A percentile compares a stretch with the other conserved stretches of the same genome.
Evolutionary conservation across 2,329 filamentous ascomycete genomes (phyloP).

Genomic region (Ascochyta viciae-villosae): DNA sequence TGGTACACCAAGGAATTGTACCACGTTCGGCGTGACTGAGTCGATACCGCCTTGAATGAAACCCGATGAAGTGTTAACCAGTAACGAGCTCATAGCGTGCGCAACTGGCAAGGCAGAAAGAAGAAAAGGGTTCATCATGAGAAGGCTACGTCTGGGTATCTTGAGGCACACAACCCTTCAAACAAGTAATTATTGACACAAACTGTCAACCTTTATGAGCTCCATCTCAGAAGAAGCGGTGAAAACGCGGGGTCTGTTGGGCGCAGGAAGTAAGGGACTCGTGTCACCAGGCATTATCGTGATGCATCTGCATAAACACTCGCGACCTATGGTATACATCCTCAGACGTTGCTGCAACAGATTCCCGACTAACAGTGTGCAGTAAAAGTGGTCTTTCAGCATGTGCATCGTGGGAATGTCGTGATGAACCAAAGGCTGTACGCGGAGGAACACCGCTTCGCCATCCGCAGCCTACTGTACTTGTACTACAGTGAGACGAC

Average conservation of each 20-base stretch:
- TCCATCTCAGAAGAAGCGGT: neutral
- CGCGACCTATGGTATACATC: neutral
- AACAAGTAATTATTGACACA: too few relatives aligned
- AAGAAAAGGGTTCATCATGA: conserved; percentile 1
- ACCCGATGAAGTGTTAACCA: conserved; percentile 34
- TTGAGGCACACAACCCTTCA: neutral
- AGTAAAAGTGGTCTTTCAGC: too few relatives aligned
- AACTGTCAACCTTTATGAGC: neutral
- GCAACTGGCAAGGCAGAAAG: conserved; percentile 5
- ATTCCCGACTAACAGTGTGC: neutral
- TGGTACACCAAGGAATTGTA: conserved; percentile 48
- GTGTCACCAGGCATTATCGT: neutral
- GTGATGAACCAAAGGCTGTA: too few relatives aligned
- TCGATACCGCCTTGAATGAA: conserved; percentile 42
- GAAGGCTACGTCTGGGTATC: neutral
- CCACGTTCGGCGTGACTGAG: conserved; percentile 42
- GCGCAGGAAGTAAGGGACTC: neutral
- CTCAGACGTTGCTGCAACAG: neutral
- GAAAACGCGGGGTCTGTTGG: neutral
- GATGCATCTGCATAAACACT: neutral
- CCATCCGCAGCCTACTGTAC: too few relatives aligned
- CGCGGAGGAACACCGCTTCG: too few relatives aligned
- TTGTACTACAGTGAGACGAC: too few relatives aligned
- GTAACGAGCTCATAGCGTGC: conserved; percentile 21
- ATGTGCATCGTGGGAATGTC: too few relatives aligned